These are phyloP conservation scores for Gyrodon lividus DNA, from an alignment of 768 basidiomycete genomes.

Conservation along the genomic window DNA sequence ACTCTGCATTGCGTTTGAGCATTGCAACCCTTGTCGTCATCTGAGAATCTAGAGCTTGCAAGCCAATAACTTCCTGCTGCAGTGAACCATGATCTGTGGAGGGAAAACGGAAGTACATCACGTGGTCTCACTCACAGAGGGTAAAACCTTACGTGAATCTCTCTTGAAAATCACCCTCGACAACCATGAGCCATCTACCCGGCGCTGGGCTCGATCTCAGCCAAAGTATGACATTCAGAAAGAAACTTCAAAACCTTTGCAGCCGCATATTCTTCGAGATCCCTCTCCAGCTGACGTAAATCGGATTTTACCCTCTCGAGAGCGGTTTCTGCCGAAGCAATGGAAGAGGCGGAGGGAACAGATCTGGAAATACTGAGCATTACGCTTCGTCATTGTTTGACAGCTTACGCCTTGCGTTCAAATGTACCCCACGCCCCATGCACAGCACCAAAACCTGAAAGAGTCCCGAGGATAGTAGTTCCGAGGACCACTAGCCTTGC, in stretches of 20 bases:
- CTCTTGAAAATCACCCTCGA: conserved; percentile 31
- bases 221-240: conserved; percentile 1
- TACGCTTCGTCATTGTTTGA: conserved; percentile 12
- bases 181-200: conserved; percentile 27
- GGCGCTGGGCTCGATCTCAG: conserved; percentile 22
- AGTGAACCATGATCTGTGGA: conserved; percentile 37
- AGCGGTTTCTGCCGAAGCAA: conserved; percentile 56
- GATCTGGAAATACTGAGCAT: conserved; percentile 16
- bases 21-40: conserved; percentile 58
- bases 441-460: conserved; percentile 79
- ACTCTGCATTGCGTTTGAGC: conserved; percentile 49
- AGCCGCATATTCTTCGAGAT: conserved; percentile 23
- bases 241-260: conserved; percentile 23
- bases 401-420: conserved; percentile 24
- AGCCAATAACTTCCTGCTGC: conserved; percentile 58
- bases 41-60: conserved; percentile 66
- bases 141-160: conserved; percentile 29
- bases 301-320: conserved; percentile 61
- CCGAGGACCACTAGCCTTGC: conserved; percentile 74
- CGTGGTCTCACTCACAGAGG: neutral
- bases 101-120: neutral
- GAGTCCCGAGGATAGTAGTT: conserved; percentile 71
- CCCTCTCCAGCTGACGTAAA: conserved; percentile 36
- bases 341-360: conserved; percentile 26
- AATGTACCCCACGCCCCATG: conserved; percentile 56